Base-by-base conservation (phyloP, 805 yeast genomes). In the Saturnispora zaruensis region DNA sequence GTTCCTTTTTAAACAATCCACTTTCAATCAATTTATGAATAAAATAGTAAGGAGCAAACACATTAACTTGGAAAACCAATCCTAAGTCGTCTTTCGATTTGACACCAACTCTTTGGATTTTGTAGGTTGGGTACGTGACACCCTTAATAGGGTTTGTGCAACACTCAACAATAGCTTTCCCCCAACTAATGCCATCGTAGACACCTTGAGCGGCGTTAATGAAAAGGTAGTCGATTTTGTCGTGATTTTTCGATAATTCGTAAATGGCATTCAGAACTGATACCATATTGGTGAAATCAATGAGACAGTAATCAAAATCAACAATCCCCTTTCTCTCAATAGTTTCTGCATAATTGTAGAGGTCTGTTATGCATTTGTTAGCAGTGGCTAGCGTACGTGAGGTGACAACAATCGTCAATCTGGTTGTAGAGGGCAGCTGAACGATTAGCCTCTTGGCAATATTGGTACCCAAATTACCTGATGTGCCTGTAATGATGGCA, bases 21-120 rank as follows among this genome's bases (percentile, higher is more conserved):
- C 25, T 37, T 2, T 78, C 78, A 37, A 72, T 64, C 20, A 91
- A 67, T 54, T 77, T 81, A 57, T 84, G 86, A 48, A 90, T 73
- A 48, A 93, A 69, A 65, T 82, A 93, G 69, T 86, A 90, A 2
- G 98, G 98, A 0, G 96, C 96, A 68, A 93, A 87, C n/a, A 91
- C 96, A 62, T 93, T 93, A 5, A 93, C 95, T 66, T 93, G 96
- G 70, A 91, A 93, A 4, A 89, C 88, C 28, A 85, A 69, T 1
- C 98, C 97, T 72, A 91, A 58, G 0, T 79, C 89, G 66, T 93
- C 99, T 18, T 60, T 64, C 1, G 96, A 79, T 59, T 76, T 79
- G 24, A 82, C 81, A 4, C 97, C 96, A 16, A 78, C 74, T 51
- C 76, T 73, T 71, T 93, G 98, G 36, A 84, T 75, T 66, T 91